Base-by-base conservation (phyloP, 2,329 filamentous ascomycete species). In the Aspergillus jensenii region DNA sequence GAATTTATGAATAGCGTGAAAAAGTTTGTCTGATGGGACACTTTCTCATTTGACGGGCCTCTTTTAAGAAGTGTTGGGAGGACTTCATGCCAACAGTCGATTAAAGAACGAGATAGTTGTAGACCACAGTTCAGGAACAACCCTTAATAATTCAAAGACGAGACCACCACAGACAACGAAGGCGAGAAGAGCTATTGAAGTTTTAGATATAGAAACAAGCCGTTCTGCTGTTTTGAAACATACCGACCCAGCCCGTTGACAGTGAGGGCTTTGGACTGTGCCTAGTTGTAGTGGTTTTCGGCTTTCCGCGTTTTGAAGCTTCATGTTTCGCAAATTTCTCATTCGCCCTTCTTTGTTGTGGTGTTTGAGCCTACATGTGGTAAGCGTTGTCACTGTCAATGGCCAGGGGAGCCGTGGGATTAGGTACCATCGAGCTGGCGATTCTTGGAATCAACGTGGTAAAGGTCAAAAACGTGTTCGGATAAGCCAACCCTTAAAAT, bases 311-410 rank as follows among this genome's bases (percentile, higher is more conserved):
- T 72, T 86, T 87, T 59, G 79, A 78, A 62, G 82, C 82, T 69
- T 87, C 83, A 61, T 77, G 73, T 65, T 82, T 81, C 52, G 85
- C 85, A 67, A 81, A 87, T 62, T 78, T 80, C 59, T 84, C 82
- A 72, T 88, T 88, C 44, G 86, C 85, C 66, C 80, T 80, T 60
- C 85, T 84, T 76, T 88, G 86, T 69, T 85, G 82, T 31, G 86
- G 86, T 63, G 86, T 88, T 82, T 88, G 85, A 25, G 81, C 82
- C 84, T 85, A 51, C 21, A 31, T 39, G 41, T 39, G 19, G 44
- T 55, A 5, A 59, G 48, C 45, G 44, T 53, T 11, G 4, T 12
- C 33, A 27, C 21, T 9, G n/a, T 7, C 27, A 9, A 15, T 25
- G 8, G 11, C 5, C 17, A 17, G 45, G 33, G n/a, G 17, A 27